Conservation (phyloP, 768 basidiomycete genomes). For the Boletales sp. region DNA sequence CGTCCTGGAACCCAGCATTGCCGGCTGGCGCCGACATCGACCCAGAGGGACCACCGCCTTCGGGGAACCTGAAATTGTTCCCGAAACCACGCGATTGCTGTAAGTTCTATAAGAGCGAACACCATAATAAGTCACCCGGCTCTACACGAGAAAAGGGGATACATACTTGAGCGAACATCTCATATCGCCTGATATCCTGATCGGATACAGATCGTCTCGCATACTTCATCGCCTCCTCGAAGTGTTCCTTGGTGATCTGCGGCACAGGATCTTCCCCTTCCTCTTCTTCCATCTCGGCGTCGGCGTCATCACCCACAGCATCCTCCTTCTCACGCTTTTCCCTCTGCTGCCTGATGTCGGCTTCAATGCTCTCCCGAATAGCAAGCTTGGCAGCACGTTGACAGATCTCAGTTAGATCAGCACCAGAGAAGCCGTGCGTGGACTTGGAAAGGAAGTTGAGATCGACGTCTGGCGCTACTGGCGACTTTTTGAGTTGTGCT, state of each 20-base stretch:
- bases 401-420: conserved; percentile 99
- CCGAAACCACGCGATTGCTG: conserved; percentile 93
- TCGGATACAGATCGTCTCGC: conserved; percentile 97
- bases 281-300: conserved; percentile 69
- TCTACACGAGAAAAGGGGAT: background rate
- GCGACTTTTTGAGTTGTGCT: conserved; percentile 90
- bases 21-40: conserved; percentile 44
- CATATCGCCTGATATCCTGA: conserved; percentile 94
- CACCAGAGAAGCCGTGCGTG: conserved; percentile 98
- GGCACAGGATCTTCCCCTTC: conserved; percentile 88
- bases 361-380: conserved; percentile 91
- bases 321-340: conserved; percentile 84
- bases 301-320: conserved; percentile 52
- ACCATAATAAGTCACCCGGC: background rate
- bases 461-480: conserved; percentile 78
- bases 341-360: conserved; percentile 76
- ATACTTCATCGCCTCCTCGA: conserved; percentile 98
- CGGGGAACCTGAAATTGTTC: conserved; percentile 98
- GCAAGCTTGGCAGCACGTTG: conserved; percentile 97
- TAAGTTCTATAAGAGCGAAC: conserved; percentile 56
- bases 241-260: conserved; percentile 85
- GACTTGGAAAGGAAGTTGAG: conserved; percentile 82
- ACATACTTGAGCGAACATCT: conserved; percentile 91
- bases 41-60: conserved; percentile 43
- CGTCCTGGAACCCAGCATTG: conserved; percentile 81